phyloP scores from a whole-genome alignment of 2,329 filamentous ascomycete species.

The Botrytis elliptica region DNA sequence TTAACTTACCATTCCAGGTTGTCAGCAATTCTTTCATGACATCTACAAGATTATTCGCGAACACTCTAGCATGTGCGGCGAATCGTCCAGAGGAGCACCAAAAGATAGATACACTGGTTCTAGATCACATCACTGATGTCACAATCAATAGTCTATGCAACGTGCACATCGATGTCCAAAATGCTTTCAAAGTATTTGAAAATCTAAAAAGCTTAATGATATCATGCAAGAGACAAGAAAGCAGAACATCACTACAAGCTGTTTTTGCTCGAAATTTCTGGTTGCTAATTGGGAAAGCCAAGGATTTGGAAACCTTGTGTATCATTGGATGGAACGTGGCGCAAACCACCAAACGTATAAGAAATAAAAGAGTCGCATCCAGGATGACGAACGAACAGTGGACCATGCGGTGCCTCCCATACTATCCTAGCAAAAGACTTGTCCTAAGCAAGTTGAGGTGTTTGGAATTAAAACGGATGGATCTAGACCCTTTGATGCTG shows the following conservation, averaged over 20 bases:
- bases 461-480: constrained; percentile 39
- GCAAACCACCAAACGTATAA: constrained; percentile 29
- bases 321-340: constrained; percentile 44
- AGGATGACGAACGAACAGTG: constrained; percentile 24
- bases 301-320: constrained; percentile 48
- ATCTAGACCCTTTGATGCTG: constrained; percentile 34
- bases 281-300: constrained; percentile 49
- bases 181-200: constrained; percentile 47
- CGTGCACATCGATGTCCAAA: constrained; percentile 51
- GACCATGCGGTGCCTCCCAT: constrained; percentile 38
- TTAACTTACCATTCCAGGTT: constrained; percentile 53
- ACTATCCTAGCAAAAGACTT: constrained; percentile 22
- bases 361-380: constrained; percentile 23
- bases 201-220: constrained; percentile 48
- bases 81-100: constrained; percentile 46
- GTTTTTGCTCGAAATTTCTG: constrained; percentile 49
- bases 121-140: constrained; percentile 52
- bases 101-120: constrained; percentile 46
- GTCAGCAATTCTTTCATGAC: constrained; percentile 47
- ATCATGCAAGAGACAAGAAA: constrained; percentile 48
- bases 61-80: constrained; percentile 50
- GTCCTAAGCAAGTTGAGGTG: constrained; percentile 30
- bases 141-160: constrained; percentile 50
- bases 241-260: constrained; percentile 39
- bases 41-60: constrained; percentile 53